Conservation (phyloP, 345 rosid genomes). For the Arabis hirsuta region DNA sequence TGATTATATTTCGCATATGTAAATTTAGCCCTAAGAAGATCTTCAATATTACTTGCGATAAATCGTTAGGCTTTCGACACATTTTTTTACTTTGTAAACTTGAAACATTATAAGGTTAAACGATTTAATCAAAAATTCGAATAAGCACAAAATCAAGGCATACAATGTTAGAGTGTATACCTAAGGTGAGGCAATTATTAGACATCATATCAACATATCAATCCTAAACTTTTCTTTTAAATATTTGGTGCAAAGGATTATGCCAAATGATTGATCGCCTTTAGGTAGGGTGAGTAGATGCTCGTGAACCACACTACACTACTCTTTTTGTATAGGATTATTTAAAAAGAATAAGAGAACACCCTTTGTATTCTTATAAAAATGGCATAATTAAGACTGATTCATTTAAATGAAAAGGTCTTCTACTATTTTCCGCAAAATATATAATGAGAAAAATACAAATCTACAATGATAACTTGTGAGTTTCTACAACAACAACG, state of each 20-base stretch:
- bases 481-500: neutral
- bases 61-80: too few relatives aligned
- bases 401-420: neutral
- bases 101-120: neutral
- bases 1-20: too few relatives aligned
- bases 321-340: neutral
- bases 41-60: too few relatives aligned
- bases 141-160: slow-evolving; percentile 1
- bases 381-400: slow-evolving; percentile 9
- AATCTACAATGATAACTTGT: neutral
- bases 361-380: slow-evolving; percentile 22
- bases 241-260: slow-evolving; percentile 33
- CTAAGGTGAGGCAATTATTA: slow-evolving; percentile 33
- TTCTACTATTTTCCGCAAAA: neutral
- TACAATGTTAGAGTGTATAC: slow-evolving; percentile 18
- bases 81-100: neutral
- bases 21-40: too few relatives aligned
- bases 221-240: slow-evolving; percentile 32
- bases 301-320: slow-evolving; percentile 40
- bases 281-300: slow-evolving; percentile 39
- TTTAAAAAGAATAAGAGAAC: neutral
- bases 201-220: slow-evolving; percentile 33
- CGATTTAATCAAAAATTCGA: neutral
- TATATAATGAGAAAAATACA: neutral
- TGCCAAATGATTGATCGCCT: slow-evolving; percentile 31